These are phyloP conservation scores for Trametes polyzona DNA, from an alignment of 1,284 basidiomycete genomes.

Conservation along the genomic window DNA sequence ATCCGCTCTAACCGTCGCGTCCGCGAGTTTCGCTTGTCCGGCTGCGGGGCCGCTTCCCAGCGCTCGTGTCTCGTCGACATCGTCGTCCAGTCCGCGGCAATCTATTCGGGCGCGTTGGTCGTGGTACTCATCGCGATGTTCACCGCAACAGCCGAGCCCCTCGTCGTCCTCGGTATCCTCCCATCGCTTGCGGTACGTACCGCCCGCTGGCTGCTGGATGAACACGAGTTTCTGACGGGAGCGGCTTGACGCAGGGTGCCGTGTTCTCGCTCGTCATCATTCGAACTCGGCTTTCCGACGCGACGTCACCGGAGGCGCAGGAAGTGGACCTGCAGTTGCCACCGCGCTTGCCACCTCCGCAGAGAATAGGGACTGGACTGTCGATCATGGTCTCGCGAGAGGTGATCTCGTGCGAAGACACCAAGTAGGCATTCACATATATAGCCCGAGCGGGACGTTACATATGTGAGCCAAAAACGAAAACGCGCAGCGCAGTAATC, in stretches of 20 bases:
- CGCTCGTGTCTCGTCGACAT: neutral
- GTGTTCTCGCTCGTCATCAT: constrained; percentile 2
- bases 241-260: neutral
- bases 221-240: neutral
- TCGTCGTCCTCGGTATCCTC: neutral
- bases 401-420: neutral
- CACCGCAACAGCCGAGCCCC: neutral
- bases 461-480: too few relatives aligned
- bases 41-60: neutral
- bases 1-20: neutral
- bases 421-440: neutral
- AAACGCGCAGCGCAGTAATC: too few relatives aligned
- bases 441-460: too few relatives aligned
- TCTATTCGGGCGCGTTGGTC: neutral
- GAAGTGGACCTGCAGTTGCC: neutral
- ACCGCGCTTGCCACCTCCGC: neutral
- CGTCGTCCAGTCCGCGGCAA: constrained; percentile 5
- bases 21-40: neutral
- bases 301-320: neutral
- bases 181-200: neutral
- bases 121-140: constrained; percentile 1
- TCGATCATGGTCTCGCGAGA: neutral
- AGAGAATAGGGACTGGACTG: neutral
- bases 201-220: too few relatives aligned
- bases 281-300: neutral